Evolutionary conservation across 805 yeast genomes (phyloP).

Genomic region (Zygosaccharomyces pseudorouxii): DNA sequence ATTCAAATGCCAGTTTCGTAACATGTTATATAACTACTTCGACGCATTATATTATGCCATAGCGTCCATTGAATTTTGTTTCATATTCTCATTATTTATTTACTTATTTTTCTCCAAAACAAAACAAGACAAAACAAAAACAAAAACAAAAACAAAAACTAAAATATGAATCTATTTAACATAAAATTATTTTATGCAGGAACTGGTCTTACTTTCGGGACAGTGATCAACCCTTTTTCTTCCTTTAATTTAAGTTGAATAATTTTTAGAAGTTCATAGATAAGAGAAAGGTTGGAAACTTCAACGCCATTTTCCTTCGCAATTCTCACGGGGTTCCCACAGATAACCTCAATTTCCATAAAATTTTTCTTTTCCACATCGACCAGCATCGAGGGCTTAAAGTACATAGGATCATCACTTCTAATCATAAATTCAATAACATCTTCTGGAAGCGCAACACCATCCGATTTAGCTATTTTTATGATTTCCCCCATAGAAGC

Average conservation of each 20-base stretch:
- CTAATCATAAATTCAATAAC: slow-evolving; percentile 47
- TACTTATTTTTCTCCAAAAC: background rate
- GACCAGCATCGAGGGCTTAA: slow-evolving; percentile 69
- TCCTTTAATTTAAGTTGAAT: slow-evolving; percentile 61
- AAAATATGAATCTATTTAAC: background rate
- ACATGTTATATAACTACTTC: too few relatives aligned
- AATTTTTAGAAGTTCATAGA: slow-evolving; percentile 55
- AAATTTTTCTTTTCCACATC: slow-evolving; percentile 60
- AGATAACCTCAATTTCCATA: slow-evolving; percentile 64
- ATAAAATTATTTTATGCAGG: background rate
- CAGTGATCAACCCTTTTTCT: slow-evolving; percentile 40
- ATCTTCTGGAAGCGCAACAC: slow-evolving; percentile 46
- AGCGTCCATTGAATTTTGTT: too few relatives aligned
- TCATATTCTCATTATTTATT: too few relatives aligned
- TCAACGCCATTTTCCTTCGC: slow-evolving; percentile 43
- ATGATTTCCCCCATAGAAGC: slow-evolving; percentile 69
- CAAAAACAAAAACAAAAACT: too few relatives aligned
- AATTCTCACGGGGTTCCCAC: slow-evolving; percentile 56
- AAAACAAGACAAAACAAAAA: background rate
- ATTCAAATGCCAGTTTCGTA: too few relatives aligned
- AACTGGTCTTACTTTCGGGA: slow-evolving; percentile 16
- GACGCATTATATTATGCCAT: too few relatives aligned
- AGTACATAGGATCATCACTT: slow-evolving; percentile 53
- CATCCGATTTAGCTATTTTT: slow-evolving; percentile 65
- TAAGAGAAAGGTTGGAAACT: slow-evolving; percentile 52